phyloP scores from a whole-genome alignment of 2,329 filamentous ascomycete species.

The Apiospora pterosperma region DNA sequence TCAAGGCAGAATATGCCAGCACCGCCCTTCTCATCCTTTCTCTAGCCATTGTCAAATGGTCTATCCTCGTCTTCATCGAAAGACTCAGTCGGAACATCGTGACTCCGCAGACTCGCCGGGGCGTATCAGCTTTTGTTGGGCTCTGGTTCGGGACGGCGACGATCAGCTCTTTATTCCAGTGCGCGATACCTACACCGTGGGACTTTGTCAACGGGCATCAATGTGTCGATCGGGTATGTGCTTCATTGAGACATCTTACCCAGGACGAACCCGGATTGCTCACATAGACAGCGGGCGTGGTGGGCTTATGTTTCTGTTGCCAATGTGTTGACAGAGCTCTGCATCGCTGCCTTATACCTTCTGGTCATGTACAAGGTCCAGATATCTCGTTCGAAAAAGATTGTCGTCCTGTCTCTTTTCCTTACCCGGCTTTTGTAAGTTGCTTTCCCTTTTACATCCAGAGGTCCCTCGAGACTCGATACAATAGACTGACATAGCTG shows the following conservation, averaged over 20 bases:
- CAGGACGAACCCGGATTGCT: neutral
- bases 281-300: neutral
- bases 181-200: conserved; percentile 17
- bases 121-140: neutral
- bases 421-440: neutral
- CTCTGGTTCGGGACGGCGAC: neutral
- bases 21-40: neutral
- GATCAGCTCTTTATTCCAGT: conserved; percentile 17
- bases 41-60: neutral
- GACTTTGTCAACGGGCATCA: conserved; percentile 14
- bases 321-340: neutral
- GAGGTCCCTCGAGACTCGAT: neutral
- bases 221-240: conserved; percentile 16
- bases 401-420: neutral
- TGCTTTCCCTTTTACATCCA: neutral
- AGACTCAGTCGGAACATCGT: neutral
- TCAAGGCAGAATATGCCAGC: neutral
- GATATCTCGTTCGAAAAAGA: neutral
- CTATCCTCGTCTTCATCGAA: neutral
- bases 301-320: neutral
- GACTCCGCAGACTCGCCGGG: neutral
- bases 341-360: neutral
- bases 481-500: neutral
- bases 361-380: neutral
- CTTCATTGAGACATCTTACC: neutral